Base-by-base conservation (phyloP, 345 rosid genomes). In the Hibiscus tridactylites region DNA sequence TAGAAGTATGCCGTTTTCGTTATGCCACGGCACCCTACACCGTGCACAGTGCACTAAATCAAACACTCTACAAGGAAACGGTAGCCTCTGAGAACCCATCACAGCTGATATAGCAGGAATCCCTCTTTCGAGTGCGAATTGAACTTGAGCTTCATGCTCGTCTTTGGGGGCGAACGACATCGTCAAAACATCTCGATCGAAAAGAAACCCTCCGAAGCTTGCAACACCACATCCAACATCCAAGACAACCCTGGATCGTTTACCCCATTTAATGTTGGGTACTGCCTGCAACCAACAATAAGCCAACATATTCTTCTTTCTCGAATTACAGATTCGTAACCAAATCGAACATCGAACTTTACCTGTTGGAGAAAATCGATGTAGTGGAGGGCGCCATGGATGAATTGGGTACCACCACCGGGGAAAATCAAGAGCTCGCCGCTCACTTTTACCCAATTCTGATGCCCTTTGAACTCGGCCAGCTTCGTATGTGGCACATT, bases 151-250 rank as follows among this genome's bases (percentile, higher is more conserved):
- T 62, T 92, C 97, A 3, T 95, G 98, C 76, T 95, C 98, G 77
- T 95, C 98, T 68, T 95, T 95, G 33, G 99, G 98, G 33, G 99
- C 98, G 71, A 95, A 91, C 0, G 99, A 95, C 96, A 95, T 90
- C 33, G 97, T 77, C 16, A 92, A 85, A 74, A 89, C 99, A 78
- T 95, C 94, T 83, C 82, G 89, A 5, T 92, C 97, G 47, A 95
- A 92, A 5, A 92, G 88, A 74, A 70, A 90, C 19, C 98, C 97
- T 0, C 99, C 96, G 21, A 92, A 95, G 57, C 99, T 95, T 42
- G 98, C 98, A 33, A 95, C 98, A 9, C 99, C 99, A 76, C 99
- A 95, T 5, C 99, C 99, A 61, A 92, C 97, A 68, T 95, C 99
- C 37, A 95, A 69, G 57, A 88, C 28, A 28, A 90, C 96, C 54